Evolutionary conservation across 2,329 filamentous ascomycete species (phyloP).

Genomic region (Clonostachys chloroleuca): DNA sequence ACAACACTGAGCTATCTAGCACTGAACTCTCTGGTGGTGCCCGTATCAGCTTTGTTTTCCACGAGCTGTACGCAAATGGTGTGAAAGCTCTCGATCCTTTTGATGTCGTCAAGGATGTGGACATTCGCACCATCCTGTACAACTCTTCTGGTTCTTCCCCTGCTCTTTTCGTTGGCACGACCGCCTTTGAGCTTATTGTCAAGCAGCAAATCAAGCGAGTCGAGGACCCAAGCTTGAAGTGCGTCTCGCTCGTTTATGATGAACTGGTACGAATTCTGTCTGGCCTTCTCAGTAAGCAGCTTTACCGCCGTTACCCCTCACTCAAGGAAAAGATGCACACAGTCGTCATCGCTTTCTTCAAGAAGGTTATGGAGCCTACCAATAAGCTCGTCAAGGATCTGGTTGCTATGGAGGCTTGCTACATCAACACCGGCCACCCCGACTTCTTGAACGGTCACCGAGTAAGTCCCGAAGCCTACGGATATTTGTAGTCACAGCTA

Average conservation of each 20-base stretch:
- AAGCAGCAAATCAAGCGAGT: conserved; percentile 97
- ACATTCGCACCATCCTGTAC: conserved; percentile 95
- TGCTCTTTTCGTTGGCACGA: conserved; percentile 93
- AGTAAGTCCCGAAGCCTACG: conserved; percentile 38
- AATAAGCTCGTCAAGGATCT: conserved; percentile 95
- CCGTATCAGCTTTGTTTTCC: conserved; percentile 98
- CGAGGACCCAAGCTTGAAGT: conserved; percentile 95
- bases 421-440: conserved; percentile 97
- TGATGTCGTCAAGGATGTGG: conserved; percentile 93
- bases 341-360: conserved; percentile 93
- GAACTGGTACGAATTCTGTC: conserved; percentile 93
- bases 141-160: conserved; percentile 99
- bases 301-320: conserved; percentile 89
- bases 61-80: conserved; percentile 96
- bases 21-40: conserved; percentile 93
- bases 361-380: conserved; percentile 96
- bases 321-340: conserved; percentile 96
- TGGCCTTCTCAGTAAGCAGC: conserved; percentile 80
- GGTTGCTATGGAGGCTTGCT: conserved; percentile 92
- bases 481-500: conserved; percentile 6
- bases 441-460: conserved; percentile 96
- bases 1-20: conserved; percentile 93
- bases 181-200: conserved; percentile 96
- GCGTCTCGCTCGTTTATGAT: conserved; percentile 94
- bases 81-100: conserved; percentile 98